phyloP scores from a whole-genome alignment of 2,329 filamentous ascomycete species.

The Arthroderma sp. region DNA sequence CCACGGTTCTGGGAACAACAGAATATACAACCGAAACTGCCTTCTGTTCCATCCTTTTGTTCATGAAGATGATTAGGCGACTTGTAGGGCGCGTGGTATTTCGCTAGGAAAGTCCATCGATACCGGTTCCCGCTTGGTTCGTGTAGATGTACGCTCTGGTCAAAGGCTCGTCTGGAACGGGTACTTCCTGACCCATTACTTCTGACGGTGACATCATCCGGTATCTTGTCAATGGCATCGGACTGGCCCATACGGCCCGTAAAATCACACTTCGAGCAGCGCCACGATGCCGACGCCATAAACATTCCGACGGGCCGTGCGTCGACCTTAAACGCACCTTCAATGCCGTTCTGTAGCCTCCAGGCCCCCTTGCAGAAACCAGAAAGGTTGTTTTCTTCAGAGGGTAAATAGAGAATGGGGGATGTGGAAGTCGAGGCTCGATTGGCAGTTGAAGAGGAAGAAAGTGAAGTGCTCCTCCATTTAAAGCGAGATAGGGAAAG shows the following conservation, averaged over 20 bases:
- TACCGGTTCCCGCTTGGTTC: conserved; percentile 26
- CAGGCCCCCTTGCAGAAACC: conserved; percentile 37
- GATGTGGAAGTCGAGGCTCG: neutral
- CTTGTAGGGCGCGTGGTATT: conserved; percentile 30
- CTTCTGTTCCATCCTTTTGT: conserved; percentile 3
- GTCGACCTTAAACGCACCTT: conserved; percentile 20
- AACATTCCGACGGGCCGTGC: conserved; percentile 19
- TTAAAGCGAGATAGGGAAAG: no score
- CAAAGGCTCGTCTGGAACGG: conserved; percentile 13
- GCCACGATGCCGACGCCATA: conserved; percentile 22
- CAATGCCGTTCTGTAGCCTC: conserved; percentile 23
- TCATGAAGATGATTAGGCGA: conserved; percentile 13
- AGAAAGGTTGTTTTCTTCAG: conserved; percentile 21
- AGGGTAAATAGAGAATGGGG: conserved; percentile 18
- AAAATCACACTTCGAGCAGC: conserved; percentile 32
- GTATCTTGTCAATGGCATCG: conserved; percentile 10
- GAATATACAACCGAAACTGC: conserved; percentile 33
- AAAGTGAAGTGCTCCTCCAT: neutral
- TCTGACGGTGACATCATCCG: conserved; percentile 6
- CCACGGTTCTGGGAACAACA: conserved; percentile 28
- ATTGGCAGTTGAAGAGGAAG: neutral
- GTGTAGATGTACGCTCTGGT: conserved; percentile 18
- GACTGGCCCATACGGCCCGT: conserved; percentile 22
- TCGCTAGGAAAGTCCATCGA: conserved; percentile 36
- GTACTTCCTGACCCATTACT: neutral